Evolutionary conservation across 306 rosid genomes (phyloP), one percentile per base, ranked within the genome.

Genomic region (Quillaja saponaria): DNA sequence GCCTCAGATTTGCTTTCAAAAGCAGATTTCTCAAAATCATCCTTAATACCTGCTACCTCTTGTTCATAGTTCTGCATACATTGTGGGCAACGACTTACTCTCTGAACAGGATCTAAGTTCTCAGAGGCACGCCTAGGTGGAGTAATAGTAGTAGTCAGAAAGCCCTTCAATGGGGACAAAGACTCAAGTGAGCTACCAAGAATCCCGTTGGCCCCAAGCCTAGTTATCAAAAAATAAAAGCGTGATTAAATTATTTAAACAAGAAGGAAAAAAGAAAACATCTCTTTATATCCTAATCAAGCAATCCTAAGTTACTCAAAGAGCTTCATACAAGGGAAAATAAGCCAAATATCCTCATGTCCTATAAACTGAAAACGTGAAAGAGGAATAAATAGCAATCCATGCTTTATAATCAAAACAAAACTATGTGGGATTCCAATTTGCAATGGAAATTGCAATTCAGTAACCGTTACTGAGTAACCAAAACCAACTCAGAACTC

Each of bases 201-300:
- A 68, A 90, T 76, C 65, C 99, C 91, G 19, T 91, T 94, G 53
- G 69, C 66, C 69, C 95, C 90, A 67, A 85, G 72, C 96, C 99
- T 94, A 65, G 49, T 57, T 19, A 64, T 38, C 63, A 58, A 25
- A 37, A 76, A 63, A 39, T 6, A 48, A 67, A 25, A 42, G 34
- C 45, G 45, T 41, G 44, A 71, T 75, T 67, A 67, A 46, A 64
- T 0, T 34, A 58, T n/a, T 37, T 10, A 5, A 50, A 64, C 61
- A 69, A 76, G 55, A 44, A 0, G 45, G 61, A 65, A 66, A 74
- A 39, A 64, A 51, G 40, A 37, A 69, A 68, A 76, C 62, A 49
- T 40, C 58, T 54, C 49, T 56, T 56, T 50, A 64, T 39, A 67
- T 62, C 49, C 53, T 55, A 60, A 64, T 57, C 61, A 56, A 63